Base-by-base conservation (phyloP, 306 rosid species). In the Fragaria ananassa region DNA sequence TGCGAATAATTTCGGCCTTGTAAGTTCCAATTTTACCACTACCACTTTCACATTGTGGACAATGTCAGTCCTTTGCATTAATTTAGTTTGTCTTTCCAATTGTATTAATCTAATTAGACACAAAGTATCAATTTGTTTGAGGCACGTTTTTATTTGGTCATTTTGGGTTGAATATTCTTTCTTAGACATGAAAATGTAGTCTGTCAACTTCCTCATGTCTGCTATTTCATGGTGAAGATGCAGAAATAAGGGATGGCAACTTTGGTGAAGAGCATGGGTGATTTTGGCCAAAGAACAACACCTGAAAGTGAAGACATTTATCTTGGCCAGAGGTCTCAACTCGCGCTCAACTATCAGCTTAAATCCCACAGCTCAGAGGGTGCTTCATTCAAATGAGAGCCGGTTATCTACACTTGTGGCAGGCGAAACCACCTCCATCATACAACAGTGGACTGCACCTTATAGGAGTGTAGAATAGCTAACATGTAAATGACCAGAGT, bases 241-340 rank as follows among this genome's bases (percentile, higher is more conserved):
- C 83, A 74, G 80, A 31, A 79, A 74, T 80, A 74, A 56, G 77
- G 77, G 54, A 63, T 51, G 76, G 62, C 69, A 23, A 5, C 79
- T 57, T 57, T 70, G 80, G 15, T 18, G 64, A 70, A 78, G 4
- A 78, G 58, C 5, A 41, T 44, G 13, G 79, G 68, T n/a, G 72
- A 51, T 29, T 44, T 60, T 10, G 78, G 64, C 21, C 68, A 45
- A 29, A 79, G 57, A 31, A 31, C 29, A 71, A 39, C 66, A 46
- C 54, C 41, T 31, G 74, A 51, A 50, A 62, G 57, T 41, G 71
- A 31, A 46, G 74, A 66, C 49, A 76, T 71, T 45, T 64, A 53
- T 64, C 35, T 46, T 45, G 77, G 77, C 62, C 58, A 61, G 58
- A 81, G 71, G 47, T 14, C 71, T 15, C 78, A 56, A 47, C 56